phyloP scores from a whole-genome alignment of 495 filamentous ascomycete species.

The Penicillium fimorum region DNA sequence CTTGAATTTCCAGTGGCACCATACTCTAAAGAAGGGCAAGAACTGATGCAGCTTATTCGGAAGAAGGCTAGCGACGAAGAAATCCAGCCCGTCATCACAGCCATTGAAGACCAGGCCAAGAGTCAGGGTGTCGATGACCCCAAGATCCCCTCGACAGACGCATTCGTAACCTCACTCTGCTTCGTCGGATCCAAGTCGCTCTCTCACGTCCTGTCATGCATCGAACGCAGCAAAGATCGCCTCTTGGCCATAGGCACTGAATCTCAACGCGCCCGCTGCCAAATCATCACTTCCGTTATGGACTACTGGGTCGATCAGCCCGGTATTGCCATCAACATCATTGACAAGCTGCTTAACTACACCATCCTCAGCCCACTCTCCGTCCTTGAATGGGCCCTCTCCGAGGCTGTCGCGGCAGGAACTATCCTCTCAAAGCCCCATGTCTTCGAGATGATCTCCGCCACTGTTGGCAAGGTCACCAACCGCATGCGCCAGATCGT shows the following conservation, averaged over 20 bases:
- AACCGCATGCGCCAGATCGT: constrained; percentile 83
- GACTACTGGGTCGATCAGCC: constrained; percentile 92
- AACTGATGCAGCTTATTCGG: constrained; percentile 73
- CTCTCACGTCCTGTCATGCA: constrained; percentile 91
- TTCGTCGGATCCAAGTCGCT: constrained; percentile 91
- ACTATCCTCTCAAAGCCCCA: constrained; percentile 67
- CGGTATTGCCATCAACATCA: constrained; percentile 86
- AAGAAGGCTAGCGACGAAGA: constrained; percentile 82
- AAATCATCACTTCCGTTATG: constrained; percentile 89
- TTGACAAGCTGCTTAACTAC: constrained; percentile 98
- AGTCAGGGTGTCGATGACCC: constrained; percentile 66
- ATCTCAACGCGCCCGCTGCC: constrained; percentile 70
- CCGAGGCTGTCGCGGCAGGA: constrained; percentile 61
- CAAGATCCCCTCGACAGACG: constrained; percentile 80
- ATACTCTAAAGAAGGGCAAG: constrained; percentile 74
- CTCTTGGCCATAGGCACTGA: constrained; percentile 72
- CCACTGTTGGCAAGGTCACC: constrained; percentile 90
- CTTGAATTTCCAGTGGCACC: constrained; percentile 58
- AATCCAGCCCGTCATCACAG: constrained; percentile 70
- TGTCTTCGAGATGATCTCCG: constrained; percentile 84
- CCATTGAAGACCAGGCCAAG: constrained; percentile 73
- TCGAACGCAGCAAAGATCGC: constrained; percentile 92
- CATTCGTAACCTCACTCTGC: constrained; percentile 88
- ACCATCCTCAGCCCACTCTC: constrained; percentile 79
- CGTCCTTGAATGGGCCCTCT: constrained; percentile 86